phyloP scores from a whole-genome alignment of 1,139 yeast genomes.

The Starmera stellimalicola region DNA sequence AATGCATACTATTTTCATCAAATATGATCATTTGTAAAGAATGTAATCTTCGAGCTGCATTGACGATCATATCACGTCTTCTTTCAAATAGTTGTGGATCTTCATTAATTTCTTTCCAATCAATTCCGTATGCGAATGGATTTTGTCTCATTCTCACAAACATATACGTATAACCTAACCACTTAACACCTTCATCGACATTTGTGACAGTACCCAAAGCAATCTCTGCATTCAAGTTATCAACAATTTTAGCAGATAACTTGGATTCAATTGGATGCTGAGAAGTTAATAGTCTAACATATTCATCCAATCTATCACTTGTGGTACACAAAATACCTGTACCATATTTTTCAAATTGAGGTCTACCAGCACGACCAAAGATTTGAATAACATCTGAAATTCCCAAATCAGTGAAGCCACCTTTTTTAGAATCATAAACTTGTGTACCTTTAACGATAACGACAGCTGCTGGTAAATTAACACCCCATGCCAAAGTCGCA shows the following conservation, averaged over 20 bases:
- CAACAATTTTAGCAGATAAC: conserved; percentile 68
- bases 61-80: conserved; percentile 63
- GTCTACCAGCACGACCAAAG: conserved; percentile 99
- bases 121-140: conserved; percentile 90
- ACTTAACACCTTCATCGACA: conserved; percentile 87
- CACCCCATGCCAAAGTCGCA: conserved; percentile 99
- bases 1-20: conserved; percentile 76
- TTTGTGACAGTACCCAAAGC: conserved; percentile 92
- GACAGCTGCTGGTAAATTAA: conserved; percentile 94
- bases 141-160: conserved; percentile 91
- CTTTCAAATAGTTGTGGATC: conserved; percentile 75
- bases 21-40: conserved; percentile 86
- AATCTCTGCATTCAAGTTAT: conserved; percentile 91
- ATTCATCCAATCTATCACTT: conserved; percentile 74
- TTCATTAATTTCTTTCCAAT: conserved; percentile 72
- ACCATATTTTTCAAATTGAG: conserved; percentile 89
- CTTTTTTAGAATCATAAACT: conserved; percentile 88
- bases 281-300: conserved; percentile 77
- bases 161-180: conserved; percentile 95
- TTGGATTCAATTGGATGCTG: conserved; percentile 96
- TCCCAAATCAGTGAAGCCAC: conserved; percentile 90
- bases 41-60: conserved; percentile 78
- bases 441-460: conserved; percentile 96
- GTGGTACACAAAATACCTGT: conserved; percentile 88
- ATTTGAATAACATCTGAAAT: conserved; percentile 96